Evolutionary conservation across 352 stramenopile species (phyloP), one percentile per base, ranked within the genome.

Genomic region (Phytophthora constricta): DNA sequence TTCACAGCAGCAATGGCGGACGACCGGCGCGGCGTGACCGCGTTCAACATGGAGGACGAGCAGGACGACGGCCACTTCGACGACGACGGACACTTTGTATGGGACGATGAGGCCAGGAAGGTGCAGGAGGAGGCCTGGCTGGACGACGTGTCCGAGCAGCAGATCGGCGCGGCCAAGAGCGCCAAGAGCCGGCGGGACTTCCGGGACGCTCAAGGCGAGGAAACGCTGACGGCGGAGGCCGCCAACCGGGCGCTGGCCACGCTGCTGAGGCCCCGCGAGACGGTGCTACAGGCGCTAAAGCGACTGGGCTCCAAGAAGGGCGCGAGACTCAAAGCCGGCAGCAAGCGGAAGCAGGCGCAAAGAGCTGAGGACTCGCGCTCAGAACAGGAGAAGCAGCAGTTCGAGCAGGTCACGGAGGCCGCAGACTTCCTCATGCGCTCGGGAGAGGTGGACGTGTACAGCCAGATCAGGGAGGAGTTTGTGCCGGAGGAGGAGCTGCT

Each of bases 21-120:
- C 19, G 53, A 72, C 45, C 67, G 58, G 51, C 78, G 70, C 17
- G 84, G 80, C 4, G 74, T 94, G 68, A 96, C 87, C 17, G 68
- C 78, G 53, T 96, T 96, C 74, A 77, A 96, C 55, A 88, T 96
- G 80, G 76, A 93, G 26, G 87, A 96, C 59, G 87, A 96, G 66
- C 83, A 91, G 52, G 87, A 96, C 41, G 87, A 96, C 45, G 87
- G 87, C 37, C 80, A 93, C 62, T 96, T 96, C 57, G 87, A 96
- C 70, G 80, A 82, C 14, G 67, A 77, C 23, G 87, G 84, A 52
- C 89, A 92, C 60, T 96, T 93, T 54, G 77, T 94, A 28, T 96
- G 87, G 87, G 84, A 89, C 62, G 82, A 87, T 3, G 85, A 91
- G 23, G 76, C 90, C 34, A 87, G 82, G 59, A 79, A 77, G 39